These are phyloP conservation scores for Aureobasidium melanogenum DNA, from an alignment of 2,329 filamentous ascomycete species.

Conservation along the genomic window DNA sequence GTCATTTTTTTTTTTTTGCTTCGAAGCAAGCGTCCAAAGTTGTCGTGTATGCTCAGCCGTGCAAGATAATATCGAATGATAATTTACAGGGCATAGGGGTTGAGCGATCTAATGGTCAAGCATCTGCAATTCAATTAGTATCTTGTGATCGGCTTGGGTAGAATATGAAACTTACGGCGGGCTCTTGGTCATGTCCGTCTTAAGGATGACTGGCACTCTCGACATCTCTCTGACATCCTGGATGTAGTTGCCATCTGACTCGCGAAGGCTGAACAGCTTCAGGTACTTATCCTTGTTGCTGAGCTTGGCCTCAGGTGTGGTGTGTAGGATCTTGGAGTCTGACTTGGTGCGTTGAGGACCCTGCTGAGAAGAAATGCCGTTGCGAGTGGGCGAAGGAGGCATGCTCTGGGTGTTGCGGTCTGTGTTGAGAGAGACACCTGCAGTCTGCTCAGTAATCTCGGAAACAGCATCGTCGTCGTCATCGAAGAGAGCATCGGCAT, in stretches of 20 bases:
- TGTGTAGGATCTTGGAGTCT: conserved; percentile 77
- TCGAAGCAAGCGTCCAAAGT: neutral
- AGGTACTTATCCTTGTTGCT: conserved; percentile 96
- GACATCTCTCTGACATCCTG: conserved; percentile 99
- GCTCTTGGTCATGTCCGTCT: conserved; percentile 97
- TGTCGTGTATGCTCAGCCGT: neutral
- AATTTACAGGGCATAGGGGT: conserved; percentile 58
- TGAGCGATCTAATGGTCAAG: conserved; percentile 73
- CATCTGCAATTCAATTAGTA: conserved; percentile 49
- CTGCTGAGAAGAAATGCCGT: conserved; percentile 55
- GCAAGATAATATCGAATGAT: neutral
- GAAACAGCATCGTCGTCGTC: conserved; percentile 83
- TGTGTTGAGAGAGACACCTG: conserved; percentile 70
- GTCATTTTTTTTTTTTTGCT: neutral
- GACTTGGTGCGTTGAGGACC: conserved; percentile 81
- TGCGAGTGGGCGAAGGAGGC: conserved; percentile 78
- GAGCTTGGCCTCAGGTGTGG: conserved; percentile 68
- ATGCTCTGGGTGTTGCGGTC: conserved; percentile 94
- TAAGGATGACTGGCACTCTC: conserved; percentile 91
- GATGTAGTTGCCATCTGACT: conserved; percentile 91
- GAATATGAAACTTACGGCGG: conserved; percentile 71
- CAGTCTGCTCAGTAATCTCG: conserved; percentile 75
- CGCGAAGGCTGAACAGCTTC: conserved; percentile 77
- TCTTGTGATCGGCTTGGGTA: neutral
- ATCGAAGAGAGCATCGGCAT: conserved; percentile 91